Evolutionary conservation across 805 yeast species (phyloP), one percentile per base, ranked within the genome.

Genomic region (Yueomyces sinensis): DNA sequence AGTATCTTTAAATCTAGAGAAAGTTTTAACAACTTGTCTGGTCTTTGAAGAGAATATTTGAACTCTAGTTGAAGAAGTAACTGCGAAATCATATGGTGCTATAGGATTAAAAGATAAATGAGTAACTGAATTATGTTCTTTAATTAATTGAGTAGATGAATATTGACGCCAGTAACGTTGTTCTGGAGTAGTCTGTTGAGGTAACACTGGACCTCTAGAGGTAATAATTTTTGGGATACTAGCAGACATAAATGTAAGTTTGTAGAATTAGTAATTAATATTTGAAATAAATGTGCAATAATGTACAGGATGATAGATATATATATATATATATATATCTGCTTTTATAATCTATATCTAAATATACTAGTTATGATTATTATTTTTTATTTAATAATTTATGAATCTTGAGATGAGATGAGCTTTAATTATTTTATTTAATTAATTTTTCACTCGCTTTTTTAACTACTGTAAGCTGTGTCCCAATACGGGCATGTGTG

Each of bases 11-110:
- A 91, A 91, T 42, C 96, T 61, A 5, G 78, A 65, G 44, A 86
- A 82, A 0, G 95, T 86, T 59, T 83, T 83, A 28, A 74, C 66
- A 3, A 87, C 95, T 52, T 84, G 94, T 48, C 96, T 70, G 0
- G 97, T 91, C 56, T 83, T 83, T n/a, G 95, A 78, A 0, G 94
- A 82, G 50, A 89, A 82, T 7, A 91, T 74, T 56, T 91, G 97
- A 37, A 91, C 82, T 51, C 96, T 69, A 0, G 96, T 80, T 15
- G 94, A 77, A 22, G 93, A 76, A 1, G 96, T 82, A 25, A 91
- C 82, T 17, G 96, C 97, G 61, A 89, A 82, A 59, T 91, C 95
- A 52, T 82, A 77, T 4, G 95, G 94, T 13, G 76, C 62, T 27
- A 67, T 69, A 2, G 95, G 95, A 53, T 82, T 86, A 67, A 91